phyloP scores from a whole-genome alignment of 495 filamentous ascomycete species.

The Acidomyces sp. region DNA sequence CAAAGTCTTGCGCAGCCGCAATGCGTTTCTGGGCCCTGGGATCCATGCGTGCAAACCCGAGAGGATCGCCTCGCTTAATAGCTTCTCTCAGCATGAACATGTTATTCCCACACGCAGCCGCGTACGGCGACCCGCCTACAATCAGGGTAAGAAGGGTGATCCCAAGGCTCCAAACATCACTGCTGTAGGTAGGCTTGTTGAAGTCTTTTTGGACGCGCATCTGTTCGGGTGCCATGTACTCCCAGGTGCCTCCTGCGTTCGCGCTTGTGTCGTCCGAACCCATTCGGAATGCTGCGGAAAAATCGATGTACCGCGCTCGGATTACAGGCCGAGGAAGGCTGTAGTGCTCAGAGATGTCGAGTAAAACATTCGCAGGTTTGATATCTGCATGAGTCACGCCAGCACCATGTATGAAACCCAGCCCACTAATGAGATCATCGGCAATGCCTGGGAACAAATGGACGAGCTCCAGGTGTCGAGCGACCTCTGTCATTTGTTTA shows the following conservation, averaged over 20 bases:
- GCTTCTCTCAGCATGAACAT: slow-evolving; percentile 18
- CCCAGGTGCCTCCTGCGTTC: slow-evolving; percentile 40
- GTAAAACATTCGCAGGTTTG: slow-evolving; percentile 43
- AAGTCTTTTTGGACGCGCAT: slow-evolving; percentile 17
- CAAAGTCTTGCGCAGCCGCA: slow-evolving; percentile 16
- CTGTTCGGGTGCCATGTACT: slow-evolving; percentile 44
- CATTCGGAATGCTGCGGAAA: slow-evolving; percentile 42
- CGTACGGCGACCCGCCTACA: slow-evolving; percentile 42
- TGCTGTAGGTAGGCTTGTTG: slow-evolving; percentile 28
- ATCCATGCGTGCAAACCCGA: slow-evolving; percentile 16
- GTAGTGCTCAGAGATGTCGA: slow-evolving; percentile 23
- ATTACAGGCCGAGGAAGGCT: slow-evolving; percentile 24
- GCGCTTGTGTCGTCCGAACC: slow-evolving; percentile 10
- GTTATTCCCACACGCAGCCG: slow-evolving; percentile 28
- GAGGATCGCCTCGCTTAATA: slow-evolving; percentile 17
- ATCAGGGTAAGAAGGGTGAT: slow-evolving; percentile 43
- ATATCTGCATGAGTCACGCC: slow-evolving; percentile 44
- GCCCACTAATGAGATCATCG: slow-evolving; percentile 34
- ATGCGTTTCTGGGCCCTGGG: slow-evolving; percentile 7
- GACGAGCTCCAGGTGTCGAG: slow-evolving; percentile 17
- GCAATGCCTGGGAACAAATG: slow-evolving; percentile 32
- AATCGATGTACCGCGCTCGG: slow-evolving; percentile 43
- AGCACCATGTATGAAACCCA: slow-evolving; percentile 39
- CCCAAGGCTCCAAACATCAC: slow-evolving; percentile 44
- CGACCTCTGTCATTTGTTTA: slow-evolving; percentile 15